Evolutionary conservation across 2,329 filamentous ascomycete genomes (phyloP).

Genomic region (Curvularia spicifera): DNA sequence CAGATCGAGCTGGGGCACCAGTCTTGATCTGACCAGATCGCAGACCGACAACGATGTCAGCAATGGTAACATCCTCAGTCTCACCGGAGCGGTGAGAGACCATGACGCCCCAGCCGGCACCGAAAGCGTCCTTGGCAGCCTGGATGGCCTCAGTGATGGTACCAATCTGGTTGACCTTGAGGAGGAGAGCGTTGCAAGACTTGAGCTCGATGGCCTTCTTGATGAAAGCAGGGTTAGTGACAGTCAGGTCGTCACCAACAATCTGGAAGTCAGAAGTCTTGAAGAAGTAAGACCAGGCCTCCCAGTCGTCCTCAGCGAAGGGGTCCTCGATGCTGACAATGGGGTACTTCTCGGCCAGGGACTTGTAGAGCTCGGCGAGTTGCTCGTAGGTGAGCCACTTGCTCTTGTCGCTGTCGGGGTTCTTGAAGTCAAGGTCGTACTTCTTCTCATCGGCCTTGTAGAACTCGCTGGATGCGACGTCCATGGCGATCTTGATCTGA

Average conservation of each 20-base stretch:
- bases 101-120: slow-evolving; percentile 98
- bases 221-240: slow-evolving; percentile 98
- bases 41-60: slow-evolving; percentile 96
- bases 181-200: slow-evolving; percentile 95
- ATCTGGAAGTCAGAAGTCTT: slow-evolving; percentile 99
- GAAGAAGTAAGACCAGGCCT: slow-evolving; percentile 99
- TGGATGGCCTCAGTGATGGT: slow-evolving; percentile 98
- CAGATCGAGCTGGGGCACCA: slow-evolving; percentile 77
- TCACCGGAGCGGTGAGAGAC: slow-evolving; percentile 98
- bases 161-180: slow-evolving; percentile 99
- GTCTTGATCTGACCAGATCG: slow-evolving; percentile 86
- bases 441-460: slow-evolving; percentile 97
- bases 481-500: slow-evolving; percentile 98
- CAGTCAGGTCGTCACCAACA: slow-evolving; percentile 96
- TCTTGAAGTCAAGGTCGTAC: slow-evolving; percentile 99
- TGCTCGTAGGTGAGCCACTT: slow-evolving; percentile 99
- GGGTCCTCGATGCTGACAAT: slow-evolving; percentile 99
- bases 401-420: slow-evolving; percentile 90
- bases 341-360: slow-evolving; percentile 91
- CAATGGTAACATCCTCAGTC: slow-evolving; percentile 99
- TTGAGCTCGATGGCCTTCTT: slow-evolving; percentile 99
- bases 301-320: slow-evolving; percentile 99
- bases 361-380: slow-evolving; percentile 89
- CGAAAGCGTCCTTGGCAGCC: slow-evolving; percentile 96
- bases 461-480: slow-evolving; percentile 98